Evolutionary conservation across 208 protist species (phyloP), one percentile per base, ranked within the genome.

Genomic region (Acanthamoeba rhysodes): DNA sequence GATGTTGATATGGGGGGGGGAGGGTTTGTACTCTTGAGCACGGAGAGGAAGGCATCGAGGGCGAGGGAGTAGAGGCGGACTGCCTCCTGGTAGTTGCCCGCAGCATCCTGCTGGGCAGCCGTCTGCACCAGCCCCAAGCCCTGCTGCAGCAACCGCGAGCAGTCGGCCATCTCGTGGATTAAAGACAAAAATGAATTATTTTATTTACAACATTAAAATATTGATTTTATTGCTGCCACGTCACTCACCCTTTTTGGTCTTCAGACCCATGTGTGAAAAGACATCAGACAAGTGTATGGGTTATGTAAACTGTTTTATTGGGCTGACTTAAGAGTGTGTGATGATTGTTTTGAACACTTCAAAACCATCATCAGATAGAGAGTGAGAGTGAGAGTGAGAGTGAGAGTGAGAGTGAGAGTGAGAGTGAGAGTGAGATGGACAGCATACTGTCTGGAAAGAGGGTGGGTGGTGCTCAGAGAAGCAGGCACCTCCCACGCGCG

Each of bases 1-100:
- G 64, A 70, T 27, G 64, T 10, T 14, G 8, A 82, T 1, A 27
- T 0, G 4, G 45, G 7, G 74, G 24, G 34, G 41, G 22, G 12
- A 14, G 41, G 37, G 9, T 3, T 2, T 10, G 66, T 80, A 94
- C 90, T 94, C 53, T 94, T 94, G 45, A 76, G 57, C 24, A 94
- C 90, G 16, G 90, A 94, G 66, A 94, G 90, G 45, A 94, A 94
- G 57, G 90, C 90, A 4, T 94, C 90, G 22, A 94, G 57, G n/a
- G 90, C 90, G 24, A 94, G 90, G 8, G 90, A 94, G 68, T 94
- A 94, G 90, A 94, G 90, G 22, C 90, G 62, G 2, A 94, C 22
- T 7, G 90, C 90, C 37, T 94, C 90, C 18, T 32, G 18, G 55
- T 72, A 80, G 66, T 94, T 94, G 90, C 66, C 66, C 16, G 32